phyloP scores from a whole-genome alignment of 192 early-diverging fungal genomes.

The Martensiomyces pterosporus region DNA sequence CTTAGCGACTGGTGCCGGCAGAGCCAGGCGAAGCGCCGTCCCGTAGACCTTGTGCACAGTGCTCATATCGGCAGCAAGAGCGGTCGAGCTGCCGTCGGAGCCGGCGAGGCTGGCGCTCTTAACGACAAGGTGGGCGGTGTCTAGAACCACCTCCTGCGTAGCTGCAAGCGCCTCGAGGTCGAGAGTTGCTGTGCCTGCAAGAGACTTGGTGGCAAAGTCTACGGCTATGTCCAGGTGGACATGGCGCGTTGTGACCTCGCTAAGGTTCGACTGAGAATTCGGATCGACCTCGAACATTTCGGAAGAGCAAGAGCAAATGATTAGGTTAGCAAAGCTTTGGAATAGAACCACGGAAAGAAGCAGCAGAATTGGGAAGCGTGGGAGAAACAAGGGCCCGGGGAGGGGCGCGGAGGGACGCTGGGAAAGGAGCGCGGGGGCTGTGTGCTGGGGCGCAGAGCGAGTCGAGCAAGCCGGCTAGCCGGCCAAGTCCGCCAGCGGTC shows the following conservation, averaged over 20 bases:
- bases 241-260: slow-evolving; percentile 68
- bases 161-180: slow-evolving; percentile 54
- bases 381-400: background rate
- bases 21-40: slow-evolving; percentile 62
- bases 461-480: too few species aligned
- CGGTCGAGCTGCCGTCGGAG: slow-evolving; percentile 1
- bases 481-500: too few species aligned
- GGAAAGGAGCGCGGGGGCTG: too few species aligned
- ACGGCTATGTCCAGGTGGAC: slow-evolving; percentile 70
- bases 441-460: too few species aligned
- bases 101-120: slow-evolving; percentile 3
- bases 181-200: slow-evolving; percentile 65
- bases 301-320: background rate
- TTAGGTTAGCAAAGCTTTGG: slow-evolving; percentile 1
- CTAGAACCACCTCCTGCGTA: slow-evolving; percentile 61
- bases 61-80: slow-evolving; percentile 25
- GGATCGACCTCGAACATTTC: slow-evolving; percentile 62
- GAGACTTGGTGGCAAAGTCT: slow-evolving; percentile 68
- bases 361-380: background rate
- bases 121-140: slow-evolving; percentile 63
- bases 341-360: background rate
- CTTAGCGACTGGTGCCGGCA: slow-evolving; percentile 46
- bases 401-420: too few species aligned
- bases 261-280: slow-evolving; percentile 77
- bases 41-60: slow-evolving; percentile 66